Conservation (phyloP, 2,329 filamentous ascomycete genomes). For the Helotiales sp. region DNA sequence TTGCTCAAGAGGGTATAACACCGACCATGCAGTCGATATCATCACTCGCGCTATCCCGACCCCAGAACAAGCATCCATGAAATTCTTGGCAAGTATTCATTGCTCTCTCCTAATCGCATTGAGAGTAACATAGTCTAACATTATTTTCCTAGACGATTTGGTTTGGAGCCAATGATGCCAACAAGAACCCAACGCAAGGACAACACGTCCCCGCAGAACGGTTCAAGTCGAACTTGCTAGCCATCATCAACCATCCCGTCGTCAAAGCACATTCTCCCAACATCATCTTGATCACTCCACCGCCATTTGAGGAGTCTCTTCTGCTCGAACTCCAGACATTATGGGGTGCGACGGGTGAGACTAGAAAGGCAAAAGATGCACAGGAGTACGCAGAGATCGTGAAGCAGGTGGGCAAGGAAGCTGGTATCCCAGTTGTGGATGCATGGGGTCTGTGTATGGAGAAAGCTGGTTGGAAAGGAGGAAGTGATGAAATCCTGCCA, state of each 20-base stretch:
- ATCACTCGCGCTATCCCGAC: slow-evolving; percentile 30
- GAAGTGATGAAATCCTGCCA: slow-evolving; percentile 20
- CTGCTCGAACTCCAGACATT: slow-evolving; percentile 28
- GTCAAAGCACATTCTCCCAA: slow-evolving; percentile 72
- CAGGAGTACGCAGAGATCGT: slow-evolving; percentile 65
- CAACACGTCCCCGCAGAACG: slow-evolving; percentile 77
- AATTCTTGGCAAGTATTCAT: slow-evolving; percentile 31
- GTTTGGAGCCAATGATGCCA: slow-evolving; percentile 89
- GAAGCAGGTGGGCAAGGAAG: slow-evolving; percentile 55
- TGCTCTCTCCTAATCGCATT: too few species aligned
- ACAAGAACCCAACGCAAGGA: slow-evolving; percentile 59
- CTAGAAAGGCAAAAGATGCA: slow-evolving; percentile 50
- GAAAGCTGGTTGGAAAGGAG: slow-evolving; percentile 51
- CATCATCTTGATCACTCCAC: slow-evolving; percentile 81
- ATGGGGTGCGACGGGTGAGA: slow-evolving; percentile 51
- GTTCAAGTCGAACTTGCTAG: slow-evolving; percentile 73
- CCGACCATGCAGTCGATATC: slow-evolving; percentile 32
- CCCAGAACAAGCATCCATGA: slow-evolving; percentile 31
- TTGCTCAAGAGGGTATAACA: slow-evolving; percentile 33
- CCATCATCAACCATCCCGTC: slow-evolving; percentile 73
- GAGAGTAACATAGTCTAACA: too few species aligned
- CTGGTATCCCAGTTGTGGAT: slow-evolving; percentile 68
- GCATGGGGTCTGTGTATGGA: slow-evolving; percentile 80
- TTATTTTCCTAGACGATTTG: slow-evolving; percentile 68
- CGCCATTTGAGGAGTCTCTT: slow-evolving; percentile 80